Percentiles rank a stretch among this genome's conserved stretches.
phyloP scores from a whole-genome alignment of 768 basidiomycete species.

The Hericium alpestre region DNA sequence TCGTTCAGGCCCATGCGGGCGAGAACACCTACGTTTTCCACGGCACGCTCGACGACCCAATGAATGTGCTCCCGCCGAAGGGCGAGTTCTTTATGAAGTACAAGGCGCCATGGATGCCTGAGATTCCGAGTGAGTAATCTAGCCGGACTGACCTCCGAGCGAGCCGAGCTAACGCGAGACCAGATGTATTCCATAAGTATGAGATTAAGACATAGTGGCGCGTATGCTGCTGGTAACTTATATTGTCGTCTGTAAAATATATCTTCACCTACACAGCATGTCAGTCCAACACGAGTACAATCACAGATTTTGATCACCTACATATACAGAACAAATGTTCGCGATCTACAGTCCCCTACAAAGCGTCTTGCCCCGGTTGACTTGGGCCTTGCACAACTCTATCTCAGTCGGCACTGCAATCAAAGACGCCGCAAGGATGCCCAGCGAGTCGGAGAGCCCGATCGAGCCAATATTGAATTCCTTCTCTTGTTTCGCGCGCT shows the following conservation, averaged over 20 bases:
- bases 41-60: slow-evolving; percentile 12
- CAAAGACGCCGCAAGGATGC: slow-evolving; percentile 52
- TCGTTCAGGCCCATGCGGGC: neutral
- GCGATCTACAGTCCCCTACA: slow-evolving; percentile 36
- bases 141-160: neutral
- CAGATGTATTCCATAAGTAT: neutral
- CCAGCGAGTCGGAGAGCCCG: slow-evolving; percentile 74
- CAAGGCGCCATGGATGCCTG: slow-evolving; percentile 12
- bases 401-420: slow-evolving; percentile 69
- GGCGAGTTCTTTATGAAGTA: slow-evolving; percentile 16
- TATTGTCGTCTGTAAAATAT: too few relatives aligned
- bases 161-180: neutral
- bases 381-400: slow-evolving; percentile 64
- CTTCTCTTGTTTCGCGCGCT: slow-evolving; percentile 60
- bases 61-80: slow-evolving; percentile 11
- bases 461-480: slow-evolving; percentile 89
- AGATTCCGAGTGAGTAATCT: slow-evolving; percentile 10
- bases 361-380: slow-evolving; percentile 54
- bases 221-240: neutral
- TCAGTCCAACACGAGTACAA: too few relatives aligned
- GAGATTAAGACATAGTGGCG: neutral
- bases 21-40: slow-evolving; percentile 8
- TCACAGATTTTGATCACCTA: too few relatives aligned
- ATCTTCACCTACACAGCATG: too few relatives aligned
- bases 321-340: neutral